Percentiles rank a stretch among this genome's conserved stretches.
These are phyloP conservation scores for Leccinum ochraceum DNA, from an alignment of 768 basidiomycete species.

Conservation along the genomic window DNA sequence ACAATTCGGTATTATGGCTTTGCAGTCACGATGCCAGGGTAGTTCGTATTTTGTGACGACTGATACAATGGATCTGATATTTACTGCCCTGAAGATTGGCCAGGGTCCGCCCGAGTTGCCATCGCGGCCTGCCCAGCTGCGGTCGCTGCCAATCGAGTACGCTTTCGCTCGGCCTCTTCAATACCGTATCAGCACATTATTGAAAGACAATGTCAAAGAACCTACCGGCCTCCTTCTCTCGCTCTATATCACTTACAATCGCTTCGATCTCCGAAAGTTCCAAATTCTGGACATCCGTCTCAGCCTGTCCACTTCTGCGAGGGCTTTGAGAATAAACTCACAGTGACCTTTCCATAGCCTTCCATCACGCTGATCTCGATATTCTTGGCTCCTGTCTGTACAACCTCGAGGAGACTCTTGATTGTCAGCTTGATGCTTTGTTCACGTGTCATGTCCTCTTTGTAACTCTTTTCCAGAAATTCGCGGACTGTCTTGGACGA, in stretches of 20 bases:
- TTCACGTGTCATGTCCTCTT: constrained; percentile 83
- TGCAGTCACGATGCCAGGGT: background rate
- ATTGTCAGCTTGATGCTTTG: constrained; percentile 94
- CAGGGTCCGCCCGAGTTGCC: constrained; percentile 53
- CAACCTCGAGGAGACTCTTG: constrained; percentile 94
- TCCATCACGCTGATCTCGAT: constrained; percentile 99
- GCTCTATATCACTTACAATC: constrained; percentile 91
- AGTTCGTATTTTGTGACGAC: constrained; percentile 9
- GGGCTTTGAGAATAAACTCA: constrained; percentile 36
- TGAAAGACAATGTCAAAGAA: background rate
- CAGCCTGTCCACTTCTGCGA: background rate
- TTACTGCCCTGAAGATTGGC: constrained; percentile 40
- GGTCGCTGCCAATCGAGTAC: constrained; percentile 86
- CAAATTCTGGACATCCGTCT: constrained; percentile 59
- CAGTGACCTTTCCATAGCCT: constrained; percentile 89
- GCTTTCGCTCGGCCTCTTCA: constrained; percentile 93
- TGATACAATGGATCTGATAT: constrained; percentile 17
- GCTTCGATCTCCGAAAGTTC: constrained; percentile 86
- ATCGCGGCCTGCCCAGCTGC: constrained; percentile 91
- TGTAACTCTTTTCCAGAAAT: constrained; percentile 98
- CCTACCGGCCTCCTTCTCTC: constrained; percentile 94
- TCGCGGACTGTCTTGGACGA: constrained; percentile 98
- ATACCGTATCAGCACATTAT: constrained; percentile 3
- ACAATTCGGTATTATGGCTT: background rate
- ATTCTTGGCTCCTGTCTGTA: constrained; percentile 99